Conservation (phyloP, 352 stramenopile species). For the Globisporangium nagaii region DNA sequence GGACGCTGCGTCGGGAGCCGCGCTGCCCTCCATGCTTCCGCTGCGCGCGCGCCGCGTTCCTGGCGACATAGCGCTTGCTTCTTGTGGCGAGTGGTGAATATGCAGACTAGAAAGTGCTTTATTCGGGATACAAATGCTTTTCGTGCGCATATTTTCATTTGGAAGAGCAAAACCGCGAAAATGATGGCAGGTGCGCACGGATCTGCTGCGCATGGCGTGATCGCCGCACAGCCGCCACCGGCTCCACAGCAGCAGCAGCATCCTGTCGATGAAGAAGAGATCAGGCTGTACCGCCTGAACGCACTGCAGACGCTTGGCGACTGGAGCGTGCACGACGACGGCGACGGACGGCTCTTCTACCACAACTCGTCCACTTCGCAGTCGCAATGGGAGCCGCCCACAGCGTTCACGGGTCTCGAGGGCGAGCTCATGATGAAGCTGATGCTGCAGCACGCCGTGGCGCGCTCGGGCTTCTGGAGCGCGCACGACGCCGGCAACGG, state of each 20-base stretch:
- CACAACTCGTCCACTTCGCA: slow-evolving; percentile 39
- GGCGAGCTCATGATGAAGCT: slow-evolving; percentile 82
- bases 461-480: slow-evolving; percentile 59
- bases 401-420: slow-evolving; percentile 42
- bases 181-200: neutral
- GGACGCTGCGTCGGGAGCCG: neutral
- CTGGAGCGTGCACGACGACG: slow-evolving; percentile 76
- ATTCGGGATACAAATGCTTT: too few species aligned
- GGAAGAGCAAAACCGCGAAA: neutral
- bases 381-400: slow-evolving; percentile 56
- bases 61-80: neutral
- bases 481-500: slow-evolving; percentile 65
- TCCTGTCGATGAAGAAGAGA: neutral
- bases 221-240: slow-evolving; percentile 1
- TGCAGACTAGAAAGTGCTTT: too few species aligned
- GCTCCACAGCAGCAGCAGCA: slow-evolving; percentile 18
- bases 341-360: slow-evolving; percentile 73
- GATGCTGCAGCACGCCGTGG: slow-evolving; percentile 70
- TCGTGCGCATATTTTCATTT: neutral
- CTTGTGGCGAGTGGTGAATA: neutral
- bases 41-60: neutral
- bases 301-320: slow-evolving; percentile 47
- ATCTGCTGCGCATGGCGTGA: slow-evolving; percentile 1
- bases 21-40: neutral
- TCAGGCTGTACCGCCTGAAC: slow-evolving; percentile 32